Evolutionary conservation across 345 rosid genomes (phyloP).

Genomic region (Rhizophora apiculata): DNA sequence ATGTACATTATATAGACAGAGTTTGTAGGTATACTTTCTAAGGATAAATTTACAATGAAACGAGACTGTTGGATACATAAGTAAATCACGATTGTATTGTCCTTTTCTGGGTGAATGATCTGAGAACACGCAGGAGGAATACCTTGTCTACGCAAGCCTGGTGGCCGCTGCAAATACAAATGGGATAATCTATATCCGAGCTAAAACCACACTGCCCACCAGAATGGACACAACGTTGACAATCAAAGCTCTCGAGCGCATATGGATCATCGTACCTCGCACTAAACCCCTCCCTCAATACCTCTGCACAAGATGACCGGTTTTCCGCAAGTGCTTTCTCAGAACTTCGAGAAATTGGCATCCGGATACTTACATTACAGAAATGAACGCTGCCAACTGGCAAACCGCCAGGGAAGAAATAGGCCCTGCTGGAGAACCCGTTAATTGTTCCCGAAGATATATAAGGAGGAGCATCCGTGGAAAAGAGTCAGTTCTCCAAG

Average conservation of each 20-base stretch:
- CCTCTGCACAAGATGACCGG: conserved; percentile 26
- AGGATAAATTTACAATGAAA: no score
- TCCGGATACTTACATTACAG: conserved; percentile 15
- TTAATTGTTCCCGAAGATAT: not conserved
- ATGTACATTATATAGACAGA: not conserved
- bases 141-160: conserved; percentile 19
- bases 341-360: conserved; percentile 14
- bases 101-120: no score
- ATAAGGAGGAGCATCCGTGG: conserved; percentile 20
- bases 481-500: conserved; percentile 18
- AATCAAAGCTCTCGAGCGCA: conserved; percentile 13
- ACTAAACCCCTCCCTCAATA: conserved; percentile 37
- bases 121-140: not conserved
- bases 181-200: conserved; percentile 11
- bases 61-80: no score
- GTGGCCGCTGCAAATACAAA: conserved; percentile 36
- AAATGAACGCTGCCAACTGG: conserved; percentile 3
- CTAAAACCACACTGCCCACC: conserved; percentile 42
- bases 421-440: conserved; percentile 7
- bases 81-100: no score
- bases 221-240: conserved; percentile 16
- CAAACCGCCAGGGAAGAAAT: conserved; percentile 24
- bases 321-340: conserved; percentile 2
- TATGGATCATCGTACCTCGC: conserved; percentile 26
- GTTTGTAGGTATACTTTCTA: not conserved